These are phyloP conservation scores for Tricharina praecox DNA, from an alignment of 495 filamentous ascomycete species.

Conservation along the genomic window DNA sequence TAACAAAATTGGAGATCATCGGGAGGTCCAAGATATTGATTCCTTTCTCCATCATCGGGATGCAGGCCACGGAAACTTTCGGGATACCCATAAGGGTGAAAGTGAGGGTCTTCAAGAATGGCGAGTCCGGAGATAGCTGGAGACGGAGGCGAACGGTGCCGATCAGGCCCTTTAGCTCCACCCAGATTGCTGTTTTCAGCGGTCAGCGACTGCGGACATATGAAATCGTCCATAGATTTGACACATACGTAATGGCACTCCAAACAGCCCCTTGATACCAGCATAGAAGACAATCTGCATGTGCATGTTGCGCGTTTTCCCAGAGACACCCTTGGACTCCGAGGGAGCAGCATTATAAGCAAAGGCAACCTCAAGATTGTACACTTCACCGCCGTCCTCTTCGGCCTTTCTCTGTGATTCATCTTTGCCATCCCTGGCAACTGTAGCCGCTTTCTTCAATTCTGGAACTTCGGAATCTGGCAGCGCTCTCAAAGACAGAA, in stretches of 20 bases:
- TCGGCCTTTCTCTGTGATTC: conserved; percentile 75
- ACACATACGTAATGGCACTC: conserved; percentile 69
- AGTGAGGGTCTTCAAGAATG: conserved; percentile 78
- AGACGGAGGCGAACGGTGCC: conserved; percentile 70
- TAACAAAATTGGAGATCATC: conserved; percentile 88
- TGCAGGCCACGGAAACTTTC: conserved; percentile 75
- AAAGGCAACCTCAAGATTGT: conserved; percentile 85
- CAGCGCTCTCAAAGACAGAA: conserved; percentile 75
- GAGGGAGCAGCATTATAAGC: conserved; percentile 78
- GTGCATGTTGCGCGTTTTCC: conserved; percentile 85
- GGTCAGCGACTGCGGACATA: too few relatives aligned
- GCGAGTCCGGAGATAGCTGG: conserved; percentile 71
- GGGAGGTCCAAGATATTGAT: conserved; percentile 87
- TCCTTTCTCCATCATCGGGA: conserved; percentile 73
- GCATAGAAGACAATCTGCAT: conserved; percentile 86
- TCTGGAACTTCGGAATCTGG: conserved; percentile 67
- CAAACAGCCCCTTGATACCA: conserved; percentile 69
- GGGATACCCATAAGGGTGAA: conserved; percentile 88
- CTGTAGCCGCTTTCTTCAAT: conserved; percentile 41
- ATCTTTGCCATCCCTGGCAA: conserved; percentile 37
- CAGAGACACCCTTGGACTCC: conserved; percentile 42
- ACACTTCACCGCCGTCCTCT: conserved; percentile 82
- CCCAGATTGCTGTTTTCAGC: conserved; percentile 30
- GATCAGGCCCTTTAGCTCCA: conserved; percentile 70
- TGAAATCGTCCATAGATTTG: too few relatives aligned